Evolutionary conservation across 2,329 filamentous ascomycete species (phyloP).

Genomic region (Fusarium lyarnte): DNA sequence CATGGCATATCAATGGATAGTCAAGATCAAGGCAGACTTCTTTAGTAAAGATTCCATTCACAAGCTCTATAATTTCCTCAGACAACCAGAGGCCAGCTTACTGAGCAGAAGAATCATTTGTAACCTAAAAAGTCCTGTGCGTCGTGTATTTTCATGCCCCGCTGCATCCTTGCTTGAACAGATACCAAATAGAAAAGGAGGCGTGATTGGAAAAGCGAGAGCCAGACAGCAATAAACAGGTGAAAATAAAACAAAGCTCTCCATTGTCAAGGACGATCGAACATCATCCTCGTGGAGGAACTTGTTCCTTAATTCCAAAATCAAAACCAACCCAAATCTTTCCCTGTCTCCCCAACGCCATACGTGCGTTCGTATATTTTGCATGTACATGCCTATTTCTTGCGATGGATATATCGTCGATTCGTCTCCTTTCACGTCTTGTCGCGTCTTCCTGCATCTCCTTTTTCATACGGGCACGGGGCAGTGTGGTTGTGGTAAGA

Average conservation of each 20-base stretch:
- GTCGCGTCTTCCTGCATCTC: slow-evolving; percentile 23
- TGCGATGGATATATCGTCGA: background rate
- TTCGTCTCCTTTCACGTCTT: slow-evolving; percentile 20
- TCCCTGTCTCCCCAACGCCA: slow-evolving; percentile 46
- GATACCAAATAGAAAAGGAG: slow-evolving; percentile 23
- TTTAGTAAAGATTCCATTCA: background rate
- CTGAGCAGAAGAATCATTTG: background rate
- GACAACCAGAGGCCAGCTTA: background rate
- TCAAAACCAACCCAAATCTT: slow-evolving; percentile 16
- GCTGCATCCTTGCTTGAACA: slow-evolving; percentile 31
- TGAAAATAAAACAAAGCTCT: slow-evolving; percentile 10
- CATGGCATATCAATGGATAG: background rate
- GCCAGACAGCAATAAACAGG: background rate
- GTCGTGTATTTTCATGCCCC: slow-evolving; percentile 43
- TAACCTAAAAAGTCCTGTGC: slow-evolving; percentile 22
- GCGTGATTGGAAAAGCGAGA: slow-evolving; percentile 28
- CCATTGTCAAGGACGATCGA: slow-evolving; percentile 14
- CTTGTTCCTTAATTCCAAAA: slow-evolving; percentile 11
- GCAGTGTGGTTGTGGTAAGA: slow-evolving; percentile 24
- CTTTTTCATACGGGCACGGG: slow-evolving; percentile 27
- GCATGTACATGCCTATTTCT: slow-evolving; percentile 27
- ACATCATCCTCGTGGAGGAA: background rate
- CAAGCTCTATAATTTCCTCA: slow-evolving; percentile 19
- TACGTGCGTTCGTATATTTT: slow-evolving; percentile 38
- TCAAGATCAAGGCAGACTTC: background rate